phyloP scores from a whole-genome alignment of 2,329 filamentous ascomycete species.

The Neofusicoccum sp. region DNA sequence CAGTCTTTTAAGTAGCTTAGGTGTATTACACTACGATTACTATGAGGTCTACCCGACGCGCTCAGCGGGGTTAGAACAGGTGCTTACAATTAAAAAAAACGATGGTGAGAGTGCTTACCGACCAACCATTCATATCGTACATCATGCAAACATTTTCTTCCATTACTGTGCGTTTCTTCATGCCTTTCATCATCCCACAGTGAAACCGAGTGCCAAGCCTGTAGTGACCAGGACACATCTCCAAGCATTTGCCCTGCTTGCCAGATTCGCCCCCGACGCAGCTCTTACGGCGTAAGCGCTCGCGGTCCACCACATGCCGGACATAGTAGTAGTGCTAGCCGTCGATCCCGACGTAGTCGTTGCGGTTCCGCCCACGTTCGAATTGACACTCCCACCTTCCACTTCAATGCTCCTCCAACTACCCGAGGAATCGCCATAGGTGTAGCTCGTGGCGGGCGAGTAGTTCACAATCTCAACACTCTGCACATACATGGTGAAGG shows the following conservation, averaged over 20 bases:
- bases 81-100: too few relatives aligned
- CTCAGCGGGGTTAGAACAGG: too few relatives aligned
- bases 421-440: slow-evolving; percentile 43
- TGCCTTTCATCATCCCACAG: background rate
- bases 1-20: too few relatives aligned
- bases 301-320: slow-evolving; percentile 19
- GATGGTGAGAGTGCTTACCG: too few relatives aligned
- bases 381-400: slow-evolving; percentile 20
- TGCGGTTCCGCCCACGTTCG: slow-evolving; percentile 15
- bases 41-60: too few relatives aligned
- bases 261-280: background rate
- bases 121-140: background rate
- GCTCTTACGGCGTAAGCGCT: slow-evolving; percentile 1
- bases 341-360: background rate
- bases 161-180: background rate
- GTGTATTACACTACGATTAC: too few relatives aligned
- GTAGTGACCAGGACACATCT: background rate
- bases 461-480: slow-evolving; percentile 45
- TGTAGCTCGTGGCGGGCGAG: slow-evolving; percentile 45
- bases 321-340: background rate
- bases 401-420: slow-evolving; percentile 43
- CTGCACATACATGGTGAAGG: slow-evolving; percentile 48
- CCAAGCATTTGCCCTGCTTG: background rate
- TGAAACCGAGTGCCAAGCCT: background rate
- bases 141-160: background rate